Conservation (phyloP, 225 moss, liverwort and hornwort species). For the Antitrichia curtipendula region DNA sequence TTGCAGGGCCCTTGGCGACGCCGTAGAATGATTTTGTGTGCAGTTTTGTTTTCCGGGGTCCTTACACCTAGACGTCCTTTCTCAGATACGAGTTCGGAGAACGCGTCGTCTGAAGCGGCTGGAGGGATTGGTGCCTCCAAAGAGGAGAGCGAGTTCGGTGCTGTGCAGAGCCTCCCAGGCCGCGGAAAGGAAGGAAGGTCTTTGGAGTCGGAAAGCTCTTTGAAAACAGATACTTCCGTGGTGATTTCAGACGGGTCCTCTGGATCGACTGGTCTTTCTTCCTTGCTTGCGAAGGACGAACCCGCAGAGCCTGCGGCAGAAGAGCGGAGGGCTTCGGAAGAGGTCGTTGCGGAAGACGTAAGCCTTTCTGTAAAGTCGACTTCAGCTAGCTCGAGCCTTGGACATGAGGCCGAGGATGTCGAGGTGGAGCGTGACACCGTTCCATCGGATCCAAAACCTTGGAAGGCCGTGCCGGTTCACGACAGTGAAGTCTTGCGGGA, state of each 20-base stretch:
- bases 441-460: background rate
- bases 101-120: background rate
- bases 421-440: background rate
- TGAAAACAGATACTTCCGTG: background rate
- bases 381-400: background rate
- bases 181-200: background rate
- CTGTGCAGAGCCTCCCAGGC: background rate
- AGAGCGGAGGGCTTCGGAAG: background rate
- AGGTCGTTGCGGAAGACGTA: background rate
- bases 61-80: background rate
- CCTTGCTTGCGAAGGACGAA: conserved; percentile 20
- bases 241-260: background rate
- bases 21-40: background rate
- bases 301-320: background rate
- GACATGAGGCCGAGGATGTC: background rate
- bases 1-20: background rate
- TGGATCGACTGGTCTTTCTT: background rate
- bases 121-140: background rate
- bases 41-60: background rate
- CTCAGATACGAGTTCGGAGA: conserved; percentile 10
- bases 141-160: background rate
- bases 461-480: background rate
- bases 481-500: background rate
- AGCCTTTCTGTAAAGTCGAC: background rate
- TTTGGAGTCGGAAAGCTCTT: background rate